phyloP scores from a whole-genome alignment of 495 filamentous ascomycete genomes.

The Trichoderma virens region DNA sequence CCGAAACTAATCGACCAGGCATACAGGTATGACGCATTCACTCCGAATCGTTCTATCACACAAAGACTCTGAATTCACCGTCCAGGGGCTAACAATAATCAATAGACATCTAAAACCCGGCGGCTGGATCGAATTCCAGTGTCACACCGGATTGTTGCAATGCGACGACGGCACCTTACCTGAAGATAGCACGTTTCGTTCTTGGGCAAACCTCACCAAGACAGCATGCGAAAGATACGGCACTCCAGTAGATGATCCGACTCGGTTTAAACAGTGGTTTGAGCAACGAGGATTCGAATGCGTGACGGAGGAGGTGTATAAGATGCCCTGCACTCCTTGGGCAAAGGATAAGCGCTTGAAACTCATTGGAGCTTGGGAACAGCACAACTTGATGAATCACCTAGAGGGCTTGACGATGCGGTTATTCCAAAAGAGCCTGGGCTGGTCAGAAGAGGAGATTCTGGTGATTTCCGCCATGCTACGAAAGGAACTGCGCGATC shows the following conservation, averaged over 20 bases:
- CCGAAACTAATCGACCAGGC: constrained; percentile 29
- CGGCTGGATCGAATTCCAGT: constrained; percentile 23
- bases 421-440: constrained; percentile 20
- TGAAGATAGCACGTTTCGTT: constrained; percentile 23
- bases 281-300: constrained; percentile 48
- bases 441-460: constrained; percentile 23
- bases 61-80: neutral
- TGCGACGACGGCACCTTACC: constrained; percentile 26
- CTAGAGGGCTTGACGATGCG: constrained; percentile 15
- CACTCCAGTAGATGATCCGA: constrained; percentile 37
- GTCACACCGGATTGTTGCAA: constrained; percentile 22
- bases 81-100: neutral
- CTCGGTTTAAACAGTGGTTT: constrained; percentile 49
- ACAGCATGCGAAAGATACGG: constrained; percentile 18
- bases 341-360: constrained; percentile 38
- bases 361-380: constrained; percentile 38
- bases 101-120: constrained; percentile 28
- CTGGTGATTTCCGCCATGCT: constrained; percentile 18
- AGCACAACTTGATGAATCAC: constrained; percentile 21
- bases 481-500: constrained; percentile 21
- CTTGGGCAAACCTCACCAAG: constrained; percentile 19
- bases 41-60: neutral
- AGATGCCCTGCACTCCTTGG: constrained; percentile 47
- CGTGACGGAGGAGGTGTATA: constrained; percentile 36
- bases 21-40: constrained; percentile 17